Base-by-base conservation (phyloP, 305 asterid species). In the Solanum hybrid region DNA sequence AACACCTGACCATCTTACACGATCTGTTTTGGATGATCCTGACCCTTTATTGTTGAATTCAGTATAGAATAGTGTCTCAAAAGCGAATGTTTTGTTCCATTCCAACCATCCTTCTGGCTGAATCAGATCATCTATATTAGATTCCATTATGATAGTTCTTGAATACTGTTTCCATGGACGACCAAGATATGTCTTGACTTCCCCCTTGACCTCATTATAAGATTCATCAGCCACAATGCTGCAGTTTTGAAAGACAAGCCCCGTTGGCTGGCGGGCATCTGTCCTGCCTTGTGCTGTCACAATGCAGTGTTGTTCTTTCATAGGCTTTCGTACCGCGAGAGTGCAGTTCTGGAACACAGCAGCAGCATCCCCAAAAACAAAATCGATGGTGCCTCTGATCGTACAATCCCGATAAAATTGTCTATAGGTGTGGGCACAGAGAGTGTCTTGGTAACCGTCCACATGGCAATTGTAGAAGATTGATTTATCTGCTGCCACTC, bases 161-260 rank as follows among this genome's bases (percentile, higher is more conserved):
- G 99, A 97, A 35, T 34, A 97, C 86, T 95, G 94, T 82, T 96
- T 97, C 99, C 98, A 97, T 0, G 99, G 99, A 88, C 98, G 88
- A 13, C 96, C 99, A 1, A 97, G 94, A 88, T 93, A 97, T 2
- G 98, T 90, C 79, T 93, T 93, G 86, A 91, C n/a, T 39, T 88
- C 73, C 88, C 85, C 77, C 87, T 93, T 92, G 1, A 89, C 22
- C 1, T 94, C 94, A 8, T 86, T 87, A 4, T 91, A 92, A 12
- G 85, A 96, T 0, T 93, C 92, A 80, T 92, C 95, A 0, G 98
- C 95, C 64, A 89, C 86, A n/a, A 97, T 87, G 3, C 94, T 93
- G 93, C 99, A 96, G 91, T 97, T 97, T 40, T 97, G 99, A 51
- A 97, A 69, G 10, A 95, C 92, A 2, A 96, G 86, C 3, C 95